Evolutionary conservation across 2,329 filamentous ascomycete species (phyloP).

Genomic region (Arthrobotrys pseudoclavata): DNA sequence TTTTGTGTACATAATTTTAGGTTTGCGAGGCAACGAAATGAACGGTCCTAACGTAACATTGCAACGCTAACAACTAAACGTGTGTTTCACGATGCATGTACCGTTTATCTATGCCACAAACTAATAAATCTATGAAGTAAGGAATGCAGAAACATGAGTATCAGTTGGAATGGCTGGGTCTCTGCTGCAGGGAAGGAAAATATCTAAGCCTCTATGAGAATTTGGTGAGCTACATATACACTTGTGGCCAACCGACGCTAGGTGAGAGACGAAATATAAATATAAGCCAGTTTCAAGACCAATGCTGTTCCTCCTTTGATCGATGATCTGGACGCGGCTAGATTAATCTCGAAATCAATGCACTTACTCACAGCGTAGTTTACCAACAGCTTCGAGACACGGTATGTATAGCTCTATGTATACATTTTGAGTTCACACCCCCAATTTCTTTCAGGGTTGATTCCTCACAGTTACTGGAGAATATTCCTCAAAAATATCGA

Average conservation of each 20-base stretch:
- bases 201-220: background rate
- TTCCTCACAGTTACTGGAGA: background rate
- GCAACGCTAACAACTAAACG: background rate
- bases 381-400: background rate
- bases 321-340: no score
- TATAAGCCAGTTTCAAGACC: background rate
- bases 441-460: background rate
- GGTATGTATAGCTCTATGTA: background rate
- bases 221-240: background rate
- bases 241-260: no score
- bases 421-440: background rate
- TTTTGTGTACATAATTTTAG: no score
- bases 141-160: background rate
- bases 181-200: background rate
- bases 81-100: background rate
- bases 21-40: no score
- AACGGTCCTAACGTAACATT: no score
- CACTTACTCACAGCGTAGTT: no score
- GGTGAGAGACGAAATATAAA: no score
- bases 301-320: background rate
- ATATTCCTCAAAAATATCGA: background rate
- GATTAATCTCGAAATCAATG: no score
- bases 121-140: background rate
- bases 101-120: background rate
- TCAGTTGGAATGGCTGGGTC: background rate